Evolutionary conservation across 352 stramenopile species (phyloP), one percentile per base, ranked within the genome.

Genomic region (Phytophthora sp.): DNA sequence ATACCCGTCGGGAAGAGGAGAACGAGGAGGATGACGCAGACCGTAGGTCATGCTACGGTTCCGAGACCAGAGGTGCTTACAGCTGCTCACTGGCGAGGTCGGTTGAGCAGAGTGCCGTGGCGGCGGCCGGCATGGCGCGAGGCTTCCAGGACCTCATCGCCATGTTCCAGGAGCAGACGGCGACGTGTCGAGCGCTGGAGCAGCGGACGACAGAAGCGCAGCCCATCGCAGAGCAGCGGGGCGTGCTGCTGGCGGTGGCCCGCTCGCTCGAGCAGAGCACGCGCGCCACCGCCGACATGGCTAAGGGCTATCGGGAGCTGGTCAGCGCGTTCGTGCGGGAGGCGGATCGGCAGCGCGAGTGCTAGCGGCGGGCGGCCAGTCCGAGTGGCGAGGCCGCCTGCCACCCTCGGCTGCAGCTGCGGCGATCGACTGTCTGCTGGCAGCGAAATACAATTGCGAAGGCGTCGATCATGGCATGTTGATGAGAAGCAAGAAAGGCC

Each of bases 71-170:
- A 35, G 38, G n/a, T n/a, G n/a, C n/a, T 31, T 72, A 67, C n/a
- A 53, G 65, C 43, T 55, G 67, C 27, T 70, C 69, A 24, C 56
- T 88, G 27, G 46, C 61, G 15, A 74, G 51, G 26, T 83, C 79
- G 4, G 74, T 88, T 21, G 74, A 87, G 63, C 74, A 87, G 37
- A 80, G 79, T 20, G 76, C 76, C 3, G 60, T 65, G 34, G 74
- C 79, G 18, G 77, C 76, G 18, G 79, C 77, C 1, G 66, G 62
- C 21, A 79, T 79, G 74, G 67, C 70, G 35, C 62, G 63, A 23
- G 74, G 70, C 35, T 79, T 82, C 44, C 70, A 82, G 53, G 74
- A 82, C 34, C 63, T 82, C 21, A 66, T 72, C 13, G 13, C 27
- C 7, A 62, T 78, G 31, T 78, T 80, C 45, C 67, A 80, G 43